These are phyloP conservation scores for Pezicula neosporulosa DNA, from an alignment of 2,329 filamentous ascomycete species.

Conservation along the genomic window DNA sequence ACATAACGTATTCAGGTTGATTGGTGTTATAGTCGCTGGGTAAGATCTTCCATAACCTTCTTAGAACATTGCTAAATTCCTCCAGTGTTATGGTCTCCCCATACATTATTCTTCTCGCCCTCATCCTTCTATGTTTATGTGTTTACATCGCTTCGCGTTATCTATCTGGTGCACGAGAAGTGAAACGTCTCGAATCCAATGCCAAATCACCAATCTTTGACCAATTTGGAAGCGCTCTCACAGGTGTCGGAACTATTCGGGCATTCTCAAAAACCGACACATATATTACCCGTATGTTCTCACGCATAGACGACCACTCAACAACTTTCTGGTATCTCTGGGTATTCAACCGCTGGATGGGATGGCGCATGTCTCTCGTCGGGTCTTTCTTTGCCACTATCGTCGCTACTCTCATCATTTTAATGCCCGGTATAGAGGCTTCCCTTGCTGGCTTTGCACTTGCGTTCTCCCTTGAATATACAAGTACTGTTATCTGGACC, in stretches of 20 bases:
- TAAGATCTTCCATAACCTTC: slow-evolving; percentile 39
- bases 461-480: slow-evolving; percentile 70
- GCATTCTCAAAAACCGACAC: slow-evolving; percentile 66
- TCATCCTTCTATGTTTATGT: slow-evolving; percentile 54
- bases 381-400: slow-evolving; percentile 66
- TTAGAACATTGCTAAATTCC: slow-evolving; percentile 48
- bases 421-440: slow-evolving; percentile 59
- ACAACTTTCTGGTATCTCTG: slow-evolving; percentile 64
- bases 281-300: slow-evolving; percentile 69
- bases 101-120: slow-evolving; percentile 59
- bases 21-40: slow-evolving; percentile 64
- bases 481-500: slow-evolving; percentile 59
- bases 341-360: slow-evolving; percentile 76
- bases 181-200: slow-evolving; percentile 74
- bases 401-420: slow-evolving; percentile 62
- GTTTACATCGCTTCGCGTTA: slow-evolving; percentile 58
- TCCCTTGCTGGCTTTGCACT: slow-evolving; percentile 73
- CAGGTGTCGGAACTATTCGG: slow-evolving; percentile 71
- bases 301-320: slow-evolving; percentile 64
- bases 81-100: slow-evolving; percentile 60
- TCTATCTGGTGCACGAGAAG: slow-evolving; percentile 67
- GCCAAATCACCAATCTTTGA: slow-evolving; percentile 79
- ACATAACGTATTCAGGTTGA: slow-evolving; percentile 56
- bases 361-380: slow-evolving; percentile 66
- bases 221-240: slow-evolving; percentile 70